Percentiles rank a stretch among this genome's conserved stretches.
These are phyloP conservation scores for Pseudomonodictys pantanalensis DNA, from an alignment of 495 filamentous ascomycete genomes.

Conservation along the genomic window DNA sequence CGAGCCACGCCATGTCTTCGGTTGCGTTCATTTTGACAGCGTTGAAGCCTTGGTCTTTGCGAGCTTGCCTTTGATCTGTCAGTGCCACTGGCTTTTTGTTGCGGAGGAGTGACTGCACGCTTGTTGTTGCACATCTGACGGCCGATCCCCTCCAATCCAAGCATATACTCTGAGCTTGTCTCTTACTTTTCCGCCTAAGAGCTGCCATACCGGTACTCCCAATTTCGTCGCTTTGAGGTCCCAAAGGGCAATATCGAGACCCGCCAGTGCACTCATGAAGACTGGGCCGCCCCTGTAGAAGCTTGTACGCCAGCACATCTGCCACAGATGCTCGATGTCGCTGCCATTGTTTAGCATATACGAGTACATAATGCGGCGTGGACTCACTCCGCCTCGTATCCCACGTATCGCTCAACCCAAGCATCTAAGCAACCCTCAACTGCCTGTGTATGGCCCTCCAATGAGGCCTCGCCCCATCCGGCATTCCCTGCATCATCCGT, in stretches of 20 bases:
- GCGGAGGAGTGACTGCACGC: constrained; percentile 46
- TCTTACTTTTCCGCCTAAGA: constrained; percentile 74
- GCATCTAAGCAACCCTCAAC: constrained; percentile 73
- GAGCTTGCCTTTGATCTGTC: constrained; percentile 45
- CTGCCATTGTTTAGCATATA: constrained; percentile 42
- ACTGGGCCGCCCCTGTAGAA: constrained; percentile 84
- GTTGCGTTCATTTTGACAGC: constrained; percentile 82
- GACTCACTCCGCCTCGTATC: constrained; percentile 69
- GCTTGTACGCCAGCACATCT: constrained; percentile 61
- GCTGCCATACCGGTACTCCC: constrained; percentile 67
- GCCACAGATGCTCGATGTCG: constrained; percentile 82
- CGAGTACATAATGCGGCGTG: neutral
- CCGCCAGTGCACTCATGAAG: constrained; percentile 75
- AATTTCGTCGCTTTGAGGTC: constrained; percentile 65
- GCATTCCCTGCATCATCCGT: constrained; percentile 58
- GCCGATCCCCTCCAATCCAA: constrained; percentile 87
- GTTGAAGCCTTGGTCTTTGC: constrained; percentile 68
- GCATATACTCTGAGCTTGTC: constrained; percentile 73
- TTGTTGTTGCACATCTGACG: constrained; percentile 62
- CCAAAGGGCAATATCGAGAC: constrained; percentile 82
- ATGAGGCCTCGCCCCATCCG: constrained; percentile 78
- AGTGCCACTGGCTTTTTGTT: neutral
- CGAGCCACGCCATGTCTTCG: constrained; percentile 75
- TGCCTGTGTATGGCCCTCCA: constrained; percentile 74
- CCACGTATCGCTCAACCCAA: constrained; percentile 59